phyloP scores from a whole-genome alignment of 1,284 basidiomycete species.

The Wolfiporia cocos region DNA sequence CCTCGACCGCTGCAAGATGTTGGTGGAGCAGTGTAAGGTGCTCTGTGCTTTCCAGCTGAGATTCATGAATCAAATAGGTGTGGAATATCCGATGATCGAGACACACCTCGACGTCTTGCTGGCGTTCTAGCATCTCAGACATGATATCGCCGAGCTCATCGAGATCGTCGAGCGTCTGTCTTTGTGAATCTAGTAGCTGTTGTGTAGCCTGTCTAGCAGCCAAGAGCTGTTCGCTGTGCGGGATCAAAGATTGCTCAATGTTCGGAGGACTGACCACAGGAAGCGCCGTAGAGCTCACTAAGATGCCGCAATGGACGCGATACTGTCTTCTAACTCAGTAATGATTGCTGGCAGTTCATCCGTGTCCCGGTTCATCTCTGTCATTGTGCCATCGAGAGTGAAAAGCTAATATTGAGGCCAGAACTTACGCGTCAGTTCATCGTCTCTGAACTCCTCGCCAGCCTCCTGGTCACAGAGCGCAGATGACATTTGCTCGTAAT shows the following conservation, averaged over 20 bases:
- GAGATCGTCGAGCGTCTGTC: conserved; percentile 49
- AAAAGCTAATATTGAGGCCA: not conserved
- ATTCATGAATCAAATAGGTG: not conserved
- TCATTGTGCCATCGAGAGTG: not conserved
- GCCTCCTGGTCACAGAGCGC: conserved; percentile 61
- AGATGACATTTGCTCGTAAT: conserved; percentile 69
- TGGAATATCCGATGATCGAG: not conserved
- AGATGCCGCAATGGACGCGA: conserved; percentile 41
- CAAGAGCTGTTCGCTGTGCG: conserved; percentile 41
- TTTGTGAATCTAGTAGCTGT: conserved; percentile 42
- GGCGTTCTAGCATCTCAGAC: conserved; percentile 64
- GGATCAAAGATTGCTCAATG: not conserved
- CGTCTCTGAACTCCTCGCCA: conserved; percentile 56
- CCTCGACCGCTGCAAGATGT: conserved; percentile 53
- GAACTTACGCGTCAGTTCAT: conserved; percentile 57
- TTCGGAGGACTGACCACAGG: no score
- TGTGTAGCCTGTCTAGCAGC: conserved; percentile 37
- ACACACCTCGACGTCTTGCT: conserved; percentile 57
- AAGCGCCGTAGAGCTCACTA: conserved; percentile 39
- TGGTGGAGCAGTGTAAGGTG: conserved; percentile 50
- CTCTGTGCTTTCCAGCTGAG: conserved; percentile 44
- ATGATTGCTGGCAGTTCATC: conserved; percentile 70
- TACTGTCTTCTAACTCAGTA: conserved; percentile 57
- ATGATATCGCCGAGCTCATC: conserved; percentile 75
- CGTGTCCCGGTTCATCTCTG: conserved; percentile 74